Evolutionary conservation across 192 early-diverging fungal genomes (phyloP).

Genomic region (Mortierella alpina): DNA sequence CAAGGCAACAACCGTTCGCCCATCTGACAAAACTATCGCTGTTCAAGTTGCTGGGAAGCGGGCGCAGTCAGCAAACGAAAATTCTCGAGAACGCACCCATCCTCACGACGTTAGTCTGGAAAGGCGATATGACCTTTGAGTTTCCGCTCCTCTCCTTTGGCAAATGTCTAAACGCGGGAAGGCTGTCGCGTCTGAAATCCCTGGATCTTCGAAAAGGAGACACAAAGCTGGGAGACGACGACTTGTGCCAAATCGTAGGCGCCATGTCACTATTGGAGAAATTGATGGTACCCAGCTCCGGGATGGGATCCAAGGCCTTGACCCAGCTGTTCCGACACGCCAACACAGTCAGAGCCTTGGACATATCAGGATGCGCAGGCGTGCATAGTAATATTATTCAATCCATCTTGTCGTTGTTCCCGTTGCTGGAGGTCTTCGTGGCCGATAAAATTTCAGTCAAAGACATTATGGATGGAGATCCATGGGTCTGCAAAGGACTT

Average conservation of each 20-base stretch:
- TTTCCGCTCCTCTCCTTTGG: neutral
- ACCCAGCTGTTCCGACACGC: neutral
- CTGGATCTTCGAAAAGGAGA: neutral
- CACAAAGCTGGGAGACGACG: neutral
- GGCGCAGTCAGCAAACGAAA: neutral
- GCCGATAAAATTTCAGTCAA: constrained; percentile 1
- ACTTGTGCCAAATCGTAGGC: neutral
- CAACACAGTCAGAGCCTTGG: neutral
- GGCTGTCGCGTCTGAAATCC: neutral
- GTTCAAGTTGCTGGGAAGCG: neutral
- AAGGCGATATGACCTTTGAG: neutral
- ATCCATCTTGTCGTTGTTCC: neutral
- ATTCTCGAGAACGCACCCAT: neutral
- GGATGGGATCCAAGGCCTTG: constrained; percentile 1
- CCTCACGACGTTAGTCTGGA: neutral
- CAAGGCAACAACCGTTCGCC: neutral
- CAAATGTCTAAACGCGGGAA: neutral
- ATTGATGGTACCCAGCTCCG: neutral
- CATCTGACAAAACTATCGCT: too few relatives aligned
- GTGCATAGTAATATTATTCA: constrained; percentile 3
- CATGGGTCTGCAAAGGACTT: neutral
- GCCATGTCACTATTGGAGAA: neutral
- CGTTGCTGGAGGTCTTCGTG: neutral
- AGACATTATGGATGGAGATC: neutral
- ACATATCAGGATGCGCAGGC: neutral